Percentiles rank a stretch among this genome's conserved stretches.
Conservation (phyloP, 257 asterid genomes). For the Mitragyna speciosa region DNA sequence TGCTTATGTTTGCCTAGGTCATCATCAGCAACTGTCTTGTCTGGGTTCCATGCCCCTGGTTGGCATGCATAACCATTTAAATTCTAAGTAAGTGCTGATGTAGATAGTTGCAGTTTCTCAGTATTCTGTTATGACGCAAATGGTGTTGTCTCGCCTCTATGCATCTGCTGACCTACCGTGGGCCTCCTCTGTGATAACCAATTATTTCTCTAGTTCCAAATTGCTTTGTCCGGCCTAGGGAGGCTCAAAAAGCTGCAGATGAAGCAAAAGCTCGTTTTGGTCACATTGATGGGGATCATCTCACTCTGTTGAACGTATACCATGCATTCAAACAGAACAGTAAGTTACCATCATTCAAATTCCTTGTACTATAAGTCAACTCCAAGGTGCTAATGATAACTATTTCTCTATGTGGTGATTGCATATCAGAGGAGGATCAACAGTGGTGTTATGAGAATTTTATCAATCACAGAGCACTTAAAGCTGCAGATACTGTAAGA, state of each 20-base stretch:
- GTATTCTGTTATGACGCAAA: slow-evolving; percentile 96
- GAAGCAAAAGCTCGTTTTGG: slow-evolving; percentile 99
- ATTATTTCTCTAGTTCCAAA: slow-evolving; percentile 99
- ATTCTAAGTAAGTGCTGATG: slow-evolving; percentile 98
- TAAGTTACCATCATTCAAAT: slow-evolving; percentile 35
- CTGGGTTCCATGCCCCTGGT: slow-evolving; percentile 78
- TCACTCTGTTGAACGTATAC: slow-evolving; percentile 85
- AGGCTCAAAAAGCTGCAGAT: slow-evolving; percentile 97
- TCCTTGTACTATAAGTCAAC: slow-evolving; percentile 1
- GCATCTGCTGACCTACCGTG: slow-evolving; percentile 99
- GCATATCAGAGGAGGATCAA: slow-evolving; percentile 75
- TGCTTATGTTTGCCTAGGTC: slow-evolving; percentile 69
- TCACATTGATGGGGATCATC: slow-evolving; percentile 95
- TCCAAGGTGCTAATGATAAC: slow-evolving; percentile 16
- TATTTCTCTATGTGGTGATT: background rate
- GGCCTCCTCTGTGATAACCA: slow-evolving; percentile 99
- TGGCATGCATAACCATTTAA: slow-evolving; percentile 80
- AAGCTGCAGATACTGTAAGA: slow-evolving; percentile 94
- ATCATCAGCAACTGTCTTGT: slow-evolving; percentile 91
- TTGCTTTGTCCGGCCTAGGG: slow-evolving; percentile 99
- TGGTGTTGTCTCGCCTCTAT: slow-evolving; percentile 98
- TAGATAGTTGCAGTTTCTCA: slow-evolving; percentile 99
- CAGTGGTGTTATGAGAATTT: slow-evolving; percentile 95
- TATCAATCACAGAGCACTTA: slow-evolving; percentile 72
- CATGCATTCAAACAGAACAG: slow-evolving; percentile 94